Percentiles rank a stretch among this genome's conserved stretches.
Conservation (phyloP, 2,329 filamentous ascomycete genomes). For the Tolypocladium tundrense region DNA sequence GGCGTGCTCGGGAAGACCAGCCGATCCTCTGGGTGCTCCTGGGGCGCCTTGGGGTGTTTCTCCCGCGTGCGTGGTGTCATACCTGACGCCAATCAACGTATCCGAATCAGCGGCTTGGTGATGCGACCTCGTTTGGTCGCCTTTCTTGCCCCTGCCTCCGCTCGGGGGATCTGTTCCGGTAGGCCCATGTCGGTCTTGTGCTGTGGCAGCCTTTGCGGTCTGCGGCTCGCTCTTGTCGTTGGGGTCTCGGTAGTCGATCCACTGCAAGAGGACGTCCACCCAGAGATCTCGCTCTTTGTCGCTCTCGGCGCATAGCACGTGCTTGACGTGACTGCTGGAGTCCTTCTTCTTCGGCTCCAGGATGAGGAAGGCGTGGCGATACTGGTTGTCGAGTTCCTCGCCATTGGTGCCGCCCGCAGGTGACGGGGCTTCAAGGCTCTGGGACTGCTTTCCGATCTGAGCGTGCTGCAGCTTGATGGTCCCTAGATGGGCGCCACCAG, state of each 20-base stretch:
- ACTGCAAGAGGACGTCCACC: constrained; percentile 83
- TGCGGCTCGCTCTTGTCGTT: constrained; percentile 36
- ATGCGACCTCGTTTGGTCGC: constrained; percentile 18
- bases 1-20: constrained; percentile 22
- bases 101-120: constrained; percentile 31
- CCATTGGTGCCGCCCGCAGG: constrained; percentile 42
- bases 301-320: constrained; percentile 92
- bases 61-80: constrained; percentile 44
- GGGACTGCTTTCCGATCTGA: constrained; percentile 86
- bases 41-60: constrained; percentile 35
- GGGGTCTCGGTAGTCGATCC: constrained; percentile 66
- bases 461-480: constrained; percentile 87
- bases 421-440: constrained; percentile 38
- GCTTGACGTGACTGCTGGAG: constrained; percentile 74
- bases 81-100: constrained; percentile 45
- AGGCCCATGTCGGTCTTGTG: constrained; percentile 28
- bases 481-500: constrained; percentile 80
- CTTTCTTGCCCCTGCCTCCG: constrained; percentile 19
- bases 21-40: constrained; percentile 24
- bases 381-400: constrained; percentile 85
- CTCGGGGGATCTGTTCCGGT: constrained; percentile 16
- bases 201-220: constrained; percentile 12
- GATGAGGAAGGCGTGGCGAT: constrained; percentile 90
- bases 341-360: constrained; percentile 96
- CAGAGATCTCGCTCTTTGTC: constrained; percentile 86